phyloP scores from a whole-genome alignment of 495 filamentous ascomycete species.

The Talaromyces proteolyticus region DNA sequence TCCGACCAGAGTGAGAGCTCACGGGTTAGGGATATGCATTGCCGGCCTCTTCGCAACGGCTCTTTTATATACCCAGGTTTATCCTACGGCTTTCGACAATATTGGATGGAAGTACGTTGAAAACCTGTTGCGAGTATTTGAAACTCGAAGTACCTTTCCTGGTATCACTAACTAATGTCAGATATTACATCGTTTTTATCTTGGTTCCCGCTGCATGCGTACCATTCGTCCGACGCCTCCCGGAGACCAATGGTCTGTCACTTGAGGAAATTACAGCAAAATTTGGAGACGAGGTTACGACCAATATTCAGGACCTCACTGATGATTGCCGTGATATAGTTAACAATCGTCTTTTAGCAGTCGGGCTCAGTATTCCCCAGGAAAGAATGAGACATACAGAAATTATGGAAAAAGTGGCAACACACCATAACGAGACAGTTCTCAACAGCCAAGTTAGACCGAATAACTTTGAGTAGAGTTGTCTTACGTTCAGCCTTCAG shows the following conservation, averaged over 20 bases:
- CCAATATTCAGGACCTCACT: background rate
- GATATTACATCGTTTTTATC: conserved; percentile 30
- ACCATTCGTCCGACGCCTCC: conserved; percentile 33
- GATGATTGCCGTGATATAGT: background rate
- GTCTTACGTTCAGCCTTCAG: too few species aligned
- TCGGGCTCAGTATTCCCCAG: background rate
- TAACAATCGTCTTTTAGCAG: background rate
- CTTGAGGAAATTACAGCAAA: conserved; percentile 27
- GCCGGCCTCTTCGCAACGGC: conserved; percentile 18
- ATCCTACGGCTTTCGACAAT: conserved; percentile 23
- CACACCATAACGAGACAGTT: background rate
- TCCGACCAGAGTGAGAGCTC: conserved; percentile 28
- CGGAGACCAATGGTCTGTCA: conserved; percentile 43
- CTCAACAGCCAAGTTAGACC: too few species aligned
- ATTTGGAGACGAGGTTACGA: conserved; percentile 8
- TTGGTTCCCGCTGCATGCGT: conserved; percentile 14
- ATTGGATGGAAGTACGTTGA: conserved; percentile 26
- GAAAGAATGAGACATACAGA: background rate
- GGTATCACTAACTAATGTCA: background rate
- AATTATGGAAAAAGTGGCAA: background rate
- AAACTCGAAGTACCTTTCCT: background rate
- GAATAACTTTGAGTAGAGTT: too few species aligned
- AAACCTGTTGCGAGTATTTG: background rate
- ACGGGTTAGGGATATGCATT: conserved; percentile 28
- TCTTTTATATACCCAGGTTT: conserved; percentile 13